Conservation (phyloP, 768 basidiomycete species). For the Gloeophyllum trabeum region DNA sequence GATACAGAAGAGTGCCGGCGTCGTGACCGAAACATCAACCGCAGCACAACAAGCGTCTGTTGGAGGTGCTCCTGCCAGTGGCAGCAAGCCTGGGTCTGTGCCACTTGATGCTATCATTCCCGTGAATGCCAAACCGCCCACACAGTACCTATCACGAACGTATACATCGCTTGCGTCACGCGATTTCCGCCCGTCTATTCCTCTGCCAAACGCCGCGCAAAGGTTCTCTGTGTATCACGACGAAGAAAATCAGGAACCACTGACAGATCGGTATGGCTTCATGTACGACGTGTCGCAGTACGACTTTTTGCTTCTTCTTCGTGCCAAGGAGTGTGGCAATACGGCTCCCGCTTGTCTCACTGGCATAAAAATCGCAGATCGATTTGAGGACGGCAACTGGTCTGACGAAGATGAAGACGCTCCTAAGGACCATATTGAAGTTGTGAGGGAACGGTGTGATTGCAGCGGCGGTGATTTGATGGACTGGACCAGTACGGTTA, state of each 20-base stretch:
- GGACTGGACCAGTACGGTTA: background rate
- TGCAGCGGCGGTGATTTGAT: slow-evolving; percentile 22
- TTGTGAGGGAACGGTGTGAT: slow-evolving; percentile 28
- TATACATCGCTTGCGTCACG: slow-evolving; percentile 66
- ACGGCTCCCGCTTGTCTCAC: slow-evolving; percentile 79
- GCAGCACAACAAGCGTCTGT: background rate
- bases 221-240: slow-evolving; percentile 38
- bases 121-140: slow-evolving; percentile 68
- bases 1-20: slow-evolving; percentile 6
- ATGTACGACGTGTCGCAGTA: slow-evolving; percentile 80
- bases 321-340: slow-evolving; percentile 61
- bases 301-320: slow-evolving; percentile 64
- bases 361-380: slow-evolving; percentile 79
- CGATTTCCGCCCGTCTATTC: slow-evolving; percentile 66
- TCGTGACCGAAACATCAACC: slow-evolving; percentile 1
- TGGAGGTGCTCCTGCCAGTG: slow-evolving; percentile 9
- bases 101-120: slow-evolving; percentile 81
- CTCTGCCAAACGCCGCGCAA: slow-evolving; percentile 45
- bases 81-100: slow-evolving; percentile 29
- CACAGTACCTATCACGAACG: slow-evolving; percentile 67
- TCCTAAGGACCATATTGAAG: slow-evolving; percentile 18
- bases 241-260: slow-evolving; percentile 40
- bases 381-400: slow-evolving; percentile 71
- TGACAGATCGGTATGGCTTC: slow-evolving; percentile 87
- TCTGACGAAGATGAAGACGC: slow-evolving; percentile 48